Evolutionary conservation across 305 asterid genomes (phyloP), one percentile per base, ranked within the genome.

Genomic region (Lippia alba): DNA sequence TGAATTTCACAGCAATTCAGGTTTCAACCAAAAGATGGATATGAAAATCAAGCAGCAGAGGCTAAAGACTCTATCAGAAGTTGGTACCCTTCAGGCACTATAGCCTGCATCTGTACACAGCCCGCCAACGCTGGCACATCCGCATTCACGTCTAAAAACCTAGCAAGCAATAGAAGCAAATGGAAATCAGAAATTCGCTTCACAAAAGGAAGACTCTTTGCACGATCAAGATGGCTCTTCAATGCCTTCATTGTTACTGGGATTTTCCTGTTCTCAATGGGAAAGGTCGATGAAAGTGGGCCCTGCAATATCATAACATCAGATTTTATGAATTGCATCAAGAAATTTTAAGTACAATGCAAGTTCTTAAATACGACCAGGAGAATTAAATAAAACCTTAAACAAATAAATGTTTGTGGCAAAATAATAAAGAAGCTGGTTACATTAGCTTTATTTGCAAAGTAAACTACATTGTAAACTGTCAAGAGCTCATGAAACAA

Each of bases 11-110:
- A 54, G 77, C 19, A 67, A 4, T 6, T 12, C 4, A 58, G 59
- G 67, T 44, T 36, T 15, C 10, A 3, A 12, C 19, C 7, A 3
- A 44, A 44, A 62, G 67, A 44, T 24, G 66, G 66, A 16, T 79
- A 34, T 60, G 18, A 34, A 8, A 41, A 20, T 80, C 82, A 86
- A 64, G 82, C 75, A 8, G 91, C 66, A 58, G 56, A 72, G 62
- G 99, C 97, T 85, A 94, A 67, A 15, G 97, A 89, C 79, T 91
- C 97, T 56, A 94, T 89, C 15, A 94, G 72, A 18, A 94, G 87
- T 78, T 94, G 95, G 79, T 91, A 91, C 19, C 99, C 99, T 79
- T 91, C 97, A n/a, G 97, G 92, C 39, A 94, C 74, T 3, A 83
- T 70, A 19, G 91, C 81, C 79, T 89, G 89, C 17, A 81, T 45